Conservation (phyloP, 495 filamentous ascomycete genomes). For the Annulohypoxylon stygium region DNA sequence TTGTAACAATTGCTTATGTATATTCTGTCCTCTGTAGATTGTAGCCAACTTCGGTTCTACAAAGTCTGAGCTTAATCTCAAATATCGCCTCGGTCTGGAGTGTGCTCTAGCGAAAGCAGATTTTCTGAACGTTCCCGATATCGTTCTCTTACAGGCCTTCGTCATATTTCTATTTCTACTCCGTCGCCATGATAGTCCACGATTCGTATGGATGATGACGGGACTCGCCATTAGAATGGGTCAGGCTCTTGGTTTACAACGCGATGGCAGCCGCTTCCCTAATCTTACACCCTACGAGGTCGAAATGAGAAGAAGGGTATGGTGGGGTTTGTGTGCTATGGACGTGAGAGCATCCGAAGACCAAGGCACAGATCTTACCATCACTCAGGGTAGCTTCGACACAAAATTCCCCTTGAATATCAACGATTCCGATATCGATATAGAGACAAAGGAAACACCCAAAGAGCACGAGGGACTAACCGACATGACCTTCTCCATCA, state of each 20-base stretch:
- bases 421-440: conserved; percentile 60
- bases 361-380: conserved; percentile 59
- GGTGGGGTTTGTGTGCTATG: conserved; percentile 60
- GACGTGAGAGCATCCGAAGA: conserved; percentile 58
- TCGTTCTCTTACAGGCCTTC: conserved; percentile 64
- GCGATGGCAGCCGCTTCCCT: conserved; percentile 57
- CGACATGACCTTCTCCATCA: conserved; percentile 51
- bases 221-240: conserved; percentile 63
- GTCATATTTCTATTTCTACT: conserved; percentile 62
- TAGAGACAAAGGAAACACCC: conserved; percentile 51
- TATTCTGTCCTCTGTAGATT: conserved; percentile 49
- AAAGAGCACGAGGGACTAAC: conserved; percentile 52
- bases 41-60: conserved; percentile 63
- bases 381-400: conserved; percentile 54
- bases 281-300: conserved; percentile 62
- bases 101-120: conserved; percentile 67
- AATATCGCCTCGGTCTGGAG: conserved; percentile 68
- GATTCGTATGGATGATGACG: conserved; percentile 69
- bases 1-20: conserved; percentile 35
- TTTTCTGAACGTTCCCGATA: conserved; percentile 59
- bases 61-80: conserved; percentile 63
- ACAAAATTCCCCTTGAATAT: conserved; percentile 60
- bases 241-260: conserved; percentile 64
- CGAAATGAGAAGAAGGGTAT: conserved; percentile 63
- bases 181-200: conserved; percentile 63